Conservation (phyloP, 2,329 filamentous ascomycete species). For the Emydomyces testavorans region DNA sequence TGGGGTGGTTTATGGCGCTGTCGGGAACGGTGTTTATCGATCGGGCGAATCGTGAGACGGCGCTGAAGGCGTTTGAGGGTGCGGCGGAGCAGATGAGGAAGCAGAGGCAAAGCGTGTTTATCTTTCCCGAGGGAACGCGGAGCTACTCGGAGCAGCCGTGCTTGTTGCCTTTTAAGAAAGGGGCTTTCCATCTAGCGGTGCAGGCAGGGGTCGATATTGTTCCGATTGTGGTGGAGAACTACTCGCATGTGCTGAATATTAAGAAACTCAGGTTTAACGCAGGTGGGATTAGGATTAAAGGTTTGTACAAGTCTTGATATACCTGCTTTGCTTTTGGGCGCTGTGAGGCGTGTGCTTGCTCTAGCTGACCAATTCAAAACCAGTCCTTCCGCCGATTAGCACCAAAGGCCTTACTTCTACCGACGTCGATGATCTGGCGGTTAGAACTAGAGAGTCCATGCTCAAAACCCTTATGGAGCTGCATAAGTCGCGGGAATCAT, state of each 20-base stretch:
- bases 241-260: slow-evolving; percentile 58
- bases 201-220: slow-evolving; percentile 90
- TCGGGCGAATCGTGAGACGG: slow-evolving; percentile 69
- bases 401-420: slow-evolving; percentile 60
- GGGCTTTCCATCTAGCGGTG: slow-evolving; percentile 89
- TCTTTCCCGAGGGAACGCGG: slow-evolving; percentile 69
- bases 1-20: slow-evolving; percentile 89
- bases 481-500: slow-evolving; percentile 18
- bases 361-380: not conserved
- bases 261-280: slow-evolving; percentile 54
- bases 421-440: slow-evolving; percentile 65
- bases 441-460: slow-evolving; percentile 62
- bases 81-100: slow-evolving; percentile 68
- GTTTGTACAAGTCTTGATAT: no score
- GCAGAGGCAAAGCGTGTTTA: slow-evolving; percentile 50
- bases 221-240: slow-evolving; percentile 70
- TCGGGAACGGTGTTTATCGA: slow-evolving; percentile 93
- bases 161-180: slow-evolving; percentile 95
- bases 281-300: slow-evolving; percentile 63
- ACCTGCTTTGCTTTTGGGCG: no score
- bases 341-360: slow-evolving; percentile 7
- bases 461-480: slow-evolving; percentile 45
- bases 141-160: slow-evolving; percentile 73
- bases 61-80: slow-evolving; percentile 71
- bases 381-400: slow-evolving; percentile 68